phyloP scores from a whole-genome alignment of 768 basidiomycete genomes.

The Ramaria sp. region DNA sequence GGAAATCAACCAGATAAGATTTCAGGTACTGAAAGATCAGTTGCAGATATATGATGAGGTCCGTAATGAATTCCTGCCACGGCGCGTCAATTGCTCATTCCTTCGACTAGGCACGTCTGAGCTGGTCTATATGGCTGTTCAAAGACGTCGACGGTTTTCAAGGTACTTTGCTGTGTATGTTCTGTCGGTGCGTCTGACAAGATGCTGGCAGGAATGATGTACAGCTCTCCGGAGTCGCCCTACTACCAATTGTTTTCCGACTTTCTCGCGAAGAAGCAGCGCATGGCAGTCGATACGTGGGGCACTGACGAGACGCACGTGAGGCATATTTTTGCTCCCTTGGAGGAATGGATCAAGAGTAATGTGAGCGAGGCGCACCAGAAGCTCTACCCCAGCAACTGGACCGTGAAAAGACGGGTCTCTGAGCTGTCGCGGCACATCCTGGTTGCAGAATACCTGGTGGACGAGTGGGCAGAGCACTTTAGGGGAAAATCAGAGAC shows the following conservation, averaged over 20 bases:
- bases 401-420: constrained; percentile 47
- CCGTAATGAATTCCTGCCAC: constrained; percentile 4
- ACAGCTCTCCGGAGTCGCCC: constrained; percentile 53
- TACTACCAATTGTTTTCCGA: constrained; percentile 60
- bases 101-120: constrained; percentile 40
- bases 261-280: constrained; percentile 71
- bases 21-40: constrained; percentile 63
- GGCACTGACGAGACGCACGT: constrained; percentile 56
- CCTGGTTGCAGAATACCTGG: constrained; percentile 58
- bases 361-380: constrained; percentile 37
- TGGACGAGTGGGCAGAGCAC: constrained; percentile 65
- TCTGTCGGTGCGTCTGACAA: background rate
- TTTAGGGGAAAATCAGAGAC: constrained; percentile 45
- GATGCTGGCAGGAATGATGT: constrained; percentile 69
- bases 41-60: constrained; percentile 60
- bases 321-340: constrained; percentile 49
- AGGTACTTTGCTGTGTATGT: constrained; percentile 7
- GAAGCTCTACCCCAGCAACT: constrained; percentile 56
- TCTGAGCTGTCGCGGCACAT: constrained; percentile 55
- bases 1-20: constrained; percentile 52
- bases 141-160: constrained; percentile 56
- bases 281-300: constrained; percentile 70
- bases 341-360: constrained; percentile 48
- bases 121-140: constrained; percentile 85
- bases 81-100: background rate